Evolutionary conservation across 2,329 filamentous ascomycete genomes (phyloP).

Genomic region (Penicillium brasilianum): DNA sequence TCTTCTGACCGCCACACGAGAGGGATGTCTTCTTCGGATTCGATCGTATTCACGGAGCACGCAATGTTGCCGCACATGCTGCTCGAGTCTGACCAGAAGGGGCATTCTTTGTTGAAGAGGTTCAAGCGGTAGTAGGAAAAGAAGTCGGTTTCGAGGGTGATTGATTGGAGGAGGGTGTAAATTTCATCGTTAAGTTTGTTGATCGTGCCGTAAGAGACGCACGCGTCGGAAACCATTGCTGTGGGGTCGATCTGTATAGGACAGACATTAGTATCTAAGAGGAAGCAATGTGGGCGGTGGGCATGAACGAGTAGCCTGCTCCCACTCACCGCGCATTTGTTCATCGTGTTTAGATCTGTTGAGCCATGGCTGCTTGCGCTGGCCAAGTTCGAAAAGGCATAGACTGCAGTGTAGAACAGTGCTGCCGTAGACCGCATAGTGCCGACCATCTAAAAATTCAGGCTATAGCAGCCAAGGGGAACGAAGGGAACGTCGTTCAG

Average conservation of each 20-base stretch:
- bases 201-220: conserved; percentile 89
- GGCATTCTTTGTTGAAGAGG: conserved; percentile 90
- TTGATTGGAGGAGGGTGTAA: conserved; percentile 75
- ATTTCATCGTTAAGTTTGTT: conserved; percentile 80
- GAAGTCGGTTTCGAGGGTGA: conserved; percentile 90
- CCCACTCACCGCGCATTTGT: conserved; percentile 62
- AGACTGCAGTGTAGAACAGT: conserved; percentile 66
- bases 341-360: conserved; percentile 43
- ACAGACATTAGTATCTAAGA: conserved; percentile 17
- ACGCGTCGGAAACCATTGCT: conserved; percentile 90
- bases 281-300: no score
- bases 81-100: conserved; percentile 92
- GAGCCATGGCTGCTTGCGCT: conserved; percentile 52
- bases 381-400: conserved; percentile 60
- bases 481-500: neutral
- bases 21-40: conserved; percentile 94
- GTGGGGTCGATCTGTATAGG: conserved; percentile 76
- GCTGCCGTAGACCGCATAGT: conserved; percentile 60
- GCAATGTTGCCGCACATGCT: conserved; percentile 97
- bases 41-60: conserved; percentile 91
- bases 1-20: conserved; percentile 89
- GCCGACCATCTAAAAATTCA: conserved; percentile 3
- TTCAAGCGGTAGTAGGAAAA: conserved; percentile 97
- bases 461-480: neutral
- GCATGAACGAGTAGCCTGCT: neutral